Conservation (phyloP, 2,329 filamentous ascomycete genomes). For the Xylariaceae sp. region DNA sequence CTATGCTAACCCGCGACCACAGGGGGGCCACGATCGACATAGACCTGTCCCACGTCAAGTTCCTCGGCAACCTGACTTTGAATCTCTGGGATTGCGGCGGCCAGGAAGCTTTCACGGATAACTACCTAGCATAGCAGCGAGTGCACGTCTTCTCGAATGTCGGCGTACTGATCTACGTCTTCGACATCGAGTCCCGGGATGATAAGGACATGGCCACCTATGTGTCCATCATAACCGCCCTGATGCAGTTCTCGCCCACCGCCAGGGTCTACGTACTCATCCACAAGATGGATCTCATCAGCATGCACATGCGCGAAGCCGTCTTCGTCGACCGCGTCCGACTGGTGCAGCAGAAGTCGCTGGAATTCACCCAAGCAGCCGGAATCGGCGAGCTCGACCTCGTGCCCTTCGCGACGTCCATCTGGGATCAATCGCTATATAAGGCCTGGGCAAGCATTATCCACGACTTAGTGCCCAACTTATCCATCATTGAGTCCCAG, state of each 20-base stretch:
- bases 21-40: conserved; percentile 95
- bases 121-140: conserved; percentile 92
- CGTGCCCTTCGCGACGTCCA: conserved; percentile 89
- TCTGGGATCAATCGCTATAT: conserved; percentile 98
- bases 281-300: conserved; percentile 98
- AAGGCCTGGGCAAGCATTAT: conserved; percentile 98
- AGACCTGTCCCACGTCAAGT: conserved; percentile 97
- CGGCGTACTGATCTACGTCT: conserved; percentile 97
- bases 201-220: conserved; percentile 91
- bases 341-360: conserved; percentile 70
- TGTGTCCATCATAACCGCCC: conserved; percentile 79
- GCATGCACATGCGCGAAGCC: conserved; percentile 69
- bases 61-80: conserved; percentile 93
- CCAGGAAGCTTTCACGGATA: conserved; percentile 98
- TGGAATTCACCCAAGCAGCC: conserved; percentile 47
- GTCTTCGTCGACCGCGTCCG: conserved; percentile 81
- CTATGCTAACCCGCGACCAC: not conserved
- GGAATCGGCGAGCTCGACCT: conserved; percentile 56
- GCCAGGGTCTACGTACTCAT: conserved; percentile 92
- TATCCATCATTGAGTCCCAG: conserved; percentile 81
- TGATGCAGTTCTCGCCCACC: conserved; percentile 74
- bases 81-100: conserved; percentile 99
- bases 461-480: conserved; percentile 94
- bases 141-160: conserved; percentile 96
- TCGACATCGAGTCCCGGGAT: conserved; percentile 95